phyloP scores from a whole-genome alignment of 306 rosid species.

The Glycyrrhiza uralensis region DNA sequence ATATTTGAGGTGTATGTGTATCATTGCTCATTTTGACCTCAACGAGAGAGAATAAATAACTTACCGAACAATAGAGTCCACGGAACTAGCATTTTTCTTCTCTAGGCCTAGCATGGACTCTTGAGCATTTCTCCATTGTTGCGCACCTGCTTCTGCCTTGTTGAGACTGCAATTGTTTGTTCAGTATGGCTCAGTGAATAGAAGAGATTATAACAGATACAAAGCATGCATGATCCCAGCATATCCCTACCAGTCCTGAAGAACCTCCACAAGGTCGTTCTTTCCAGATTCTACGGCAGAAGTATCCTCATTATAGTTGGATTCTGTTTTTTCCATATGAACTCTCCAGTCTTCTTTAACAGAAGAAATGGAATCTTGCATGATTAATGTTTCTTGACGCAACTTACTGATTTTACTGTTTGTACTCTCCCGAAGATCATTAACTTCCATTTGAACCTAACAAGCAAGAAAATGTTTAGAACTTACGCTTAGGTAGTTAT shows the following conservation, averaged over 20 bases:
- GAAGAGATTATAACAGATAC: neutral
- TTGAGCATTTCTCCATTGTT: slow-evolving; percentile 94
- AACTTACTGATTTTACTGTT: slow-evolving; percentile 69
- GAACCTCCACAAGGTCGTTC: slow-evolving; percentile 79
- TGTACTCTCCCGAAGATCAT: slow-evolving; percentile 93
- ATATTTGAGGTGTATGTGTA: too few species aligned
- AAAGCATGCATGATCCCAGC: slow-evolving; percentile 17
- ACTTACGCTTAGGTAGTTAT: neutral
- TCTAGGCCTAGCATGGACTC: slow-evolving; percentile 80
- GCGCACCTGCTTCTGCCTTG: slow-evolving; percentile 80
- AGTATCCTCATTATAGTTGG: slow-evolving; percentile 72
- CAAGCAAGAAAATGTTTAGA: slow-evolving; percentile 1
- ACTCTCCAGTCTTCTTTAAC: slow-evolving; percentile 75
- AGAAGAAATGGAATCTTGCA: slow-evolving; percentile 78
- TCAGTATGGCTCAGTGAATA: slow-evolving; percentile 23
- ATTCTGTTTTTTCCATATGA: slow-evolving; percentile 87
- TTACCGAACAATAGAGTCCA: slow-evolving; percentile 83
- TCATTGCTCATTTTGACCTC: too few species aligned
- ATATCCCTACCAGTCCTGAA: slow-evolving; percentile 67
- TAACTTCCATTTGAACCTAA: slow-evolving; percentile 85
- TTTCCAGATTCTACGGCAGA: slow-evolving; percentile 81
- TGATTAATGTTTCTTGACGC: slow-evolving; percentile 78
- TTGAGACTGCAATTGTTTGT: slow-evolving; percentile 56
- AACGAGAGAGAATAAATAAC: too few species aligned
- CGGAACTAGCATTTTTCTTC: slow-evolving; percentile 72